Percentiles rank a stretch among this genome's conserved stretches.
These are phyloP conservation scores for Citrullus amarus DNA, from an alignment of 306 rosid genomes.

Conservation along the genomic window DNA sequence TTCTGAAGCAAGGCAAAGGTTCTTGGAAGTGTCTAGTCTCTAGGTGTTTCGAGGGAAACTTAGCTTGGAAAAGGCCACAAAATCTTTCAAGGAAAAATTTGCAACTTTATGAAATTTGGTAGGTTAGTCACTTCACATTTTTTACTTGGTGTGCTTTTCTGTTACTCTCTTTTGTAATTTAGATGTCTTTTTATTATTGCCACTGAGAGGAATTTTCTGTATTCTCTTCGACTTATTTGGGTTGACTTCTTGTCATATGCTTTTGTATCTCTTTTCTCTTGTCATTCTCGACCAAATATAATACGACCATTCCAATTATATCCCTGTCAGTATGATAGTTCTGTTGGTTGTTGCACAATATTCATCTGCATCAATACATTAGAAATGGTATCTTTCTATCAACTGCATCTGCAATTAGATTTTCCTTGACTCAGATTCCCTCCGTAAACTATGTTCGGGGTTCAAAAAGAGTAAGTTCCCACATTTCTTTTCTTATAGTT, in stretches of 20 bases:
- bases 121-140: not conserved
- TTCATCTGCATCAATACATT: not conserved
- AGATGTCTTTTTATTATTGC: too few relatives aligned
- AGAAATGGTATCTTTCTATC: not conserved
- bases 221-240: too few relatives aligned
- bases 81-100: not conserved
- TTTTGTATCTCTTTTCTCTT: not conserved
- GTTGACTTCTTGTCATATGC: not conserved
- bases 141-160: not conserved
- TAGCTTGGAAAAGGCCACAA: not conserved
- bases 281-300: not conserved
- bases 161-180: not conserved
- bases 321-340: not conserved
- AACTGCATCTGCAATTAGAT: constrained; percentile 10
- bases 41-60: not conserved
- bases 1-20: not conserved
- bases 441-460: constrained; percentile 13
- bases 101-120: not conserved
- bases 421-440: constrained; percentile 35
- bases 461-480: constrained; percentile 42
- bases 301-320: not conserved
- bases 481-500: not conserved
- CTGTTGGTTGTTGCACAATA: not conserved
- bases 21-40: not conserved
- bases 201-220: too few relatives aligned